Evolutionary conservation across 176 grass and related monocot species (phyloP), one percentile per base, ranked within the genome.

Genomic region (Aegilops speltoides): DNA sequence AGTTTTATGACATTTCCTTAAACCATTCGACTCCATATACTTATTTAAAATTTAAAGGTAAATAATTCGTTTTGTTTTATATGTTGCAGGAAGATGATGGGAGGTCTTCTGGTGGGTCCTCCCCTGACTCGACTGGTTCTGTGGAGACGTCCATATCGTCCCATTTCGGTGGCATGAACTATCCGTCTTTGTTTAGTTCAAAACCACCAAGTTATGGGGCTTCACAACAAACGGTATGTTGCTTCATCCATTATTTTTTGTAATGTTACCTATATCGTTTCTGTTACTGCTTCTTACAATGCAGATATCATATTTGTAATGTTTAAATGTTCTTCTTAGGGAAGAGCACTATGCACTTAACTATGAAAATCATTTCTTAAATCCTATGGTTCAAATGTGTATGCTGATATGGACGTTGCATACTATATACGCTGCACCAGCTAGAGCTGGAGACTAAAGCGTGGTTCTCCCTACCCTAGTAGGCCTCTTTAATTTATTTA

Each of bases 101-200:
- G 67, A 96, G 83, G 71, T 98, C 92, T 22, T 98, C 97, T 80
- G 97, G 97, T 24, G 82, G 89, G 24, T 99, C 97, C 32, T 99
- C 97, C 85, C 97, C 94, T 17, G 97, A 94, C 56, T 99, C 94
- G 59, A 90, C 92, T 75, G 97, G 97, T 85, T 99, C 94, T 65
- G 94, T 97, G 79, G 97, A 99, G 87, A 99, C 92, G 33, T 99
- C 97, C 73, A 99, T 99, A 86, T 99, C 97, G 1, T 99, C 97
- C 62, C 97, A 96, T 88, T 99, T 99, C 87, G 94, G 94, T 67
- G 92, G 97, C 75, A 91, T 91, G 97, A 99, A 86, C 81, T 99
- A 99, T 86, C 94, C 97, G 29, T 99, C 97, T 3, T 89, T 99
- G 78, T 99, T 99, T 83, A 94, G 94, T 89, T 96, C 97, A 84